Conservation (phyloP, 2,329 filamentous ascomycete genomes). For the Venturia carpophila region DNA sequence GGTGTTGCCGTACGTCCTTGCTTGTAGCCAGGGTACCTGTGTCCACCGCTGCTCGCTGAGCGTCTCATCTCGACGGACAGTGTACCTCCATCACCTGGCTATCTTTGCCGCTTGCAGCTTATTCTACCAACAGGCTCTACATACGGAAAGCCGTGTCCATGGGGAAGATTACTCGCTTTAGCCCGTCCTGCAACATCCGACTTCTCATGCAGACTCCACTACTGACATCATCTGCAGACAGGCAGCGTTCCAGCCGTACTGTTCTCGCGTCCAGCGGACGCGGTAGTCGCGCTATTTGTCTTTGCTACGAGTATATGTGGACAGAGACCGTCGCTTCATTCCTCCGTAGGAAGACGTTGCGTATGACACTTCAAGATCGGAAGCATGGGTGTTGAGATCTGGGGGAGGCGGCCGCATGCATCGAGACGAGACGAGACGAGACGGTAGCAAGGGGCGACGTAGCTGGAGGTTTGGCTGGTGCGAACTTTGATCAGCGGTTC, state of each 20-base stretch:
- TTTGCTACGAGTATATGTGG: background rate
- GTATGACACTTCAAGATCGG: background rate
- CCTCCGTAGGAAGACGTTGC: background rate
- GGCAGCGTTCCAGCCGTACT: background rate
- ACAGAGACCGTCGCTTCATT: background rate
- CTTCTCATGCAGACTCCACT: background rate
- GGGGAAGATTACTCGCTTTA: background rate
- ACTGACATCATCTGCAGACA: constrained; percentile 1
- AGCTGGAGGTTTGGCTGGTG: background rate
- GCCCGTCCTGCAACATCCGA: background rate
- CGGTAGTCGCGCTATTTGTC: constrained; percentile 6
- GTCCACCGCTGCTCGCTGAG: background rate
- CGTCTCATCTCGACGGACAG: constrained; percentile 1
- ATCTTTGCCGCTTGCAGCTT: background rate
- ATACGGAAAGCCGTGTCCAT: background rate
- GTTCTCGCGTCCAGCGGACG: background rate
- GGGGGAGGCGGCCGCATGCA: background rate
- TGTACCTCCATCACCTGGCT: constrained; percentile 2
- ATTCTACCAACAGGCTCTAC: background rate
- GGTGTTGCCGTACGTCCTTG: background rate
- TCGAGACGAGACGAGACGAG: background rate
- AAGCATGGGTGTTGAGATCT: background rate
- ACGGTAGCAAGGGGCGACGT: background rate
- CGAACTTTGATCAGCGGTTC: background rate
- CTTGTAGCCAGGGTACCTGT: background rate